These are phyloP conservation scores for Corchorus olitorius DNA, from an alignment of 345 rosid species.

Conservation along the genomic window DNA sequence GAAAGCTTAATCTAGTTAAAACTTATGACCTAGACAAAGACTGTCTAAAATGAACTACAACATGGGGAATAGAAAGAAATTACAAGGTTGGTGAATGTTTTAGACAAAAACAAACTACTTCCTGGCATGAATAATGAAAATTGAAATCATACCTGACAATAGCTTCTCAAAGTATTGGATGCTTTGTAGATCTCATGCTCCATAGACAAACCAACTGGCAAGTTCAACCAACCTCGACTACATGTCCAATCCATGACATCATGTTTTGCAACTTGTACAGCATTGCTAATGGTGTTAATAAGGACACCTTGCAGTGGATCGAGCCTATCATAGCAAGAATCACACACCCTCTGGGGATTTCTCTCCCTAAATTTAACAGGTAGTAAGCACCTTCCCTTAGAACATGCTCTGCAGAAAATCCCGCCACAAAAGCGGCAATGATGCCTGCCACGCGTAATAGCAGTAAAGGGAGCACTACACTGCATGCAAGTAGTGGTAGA, in stretches of 20 bases:
- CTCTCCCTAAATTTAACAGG: constrained; percentile 85
- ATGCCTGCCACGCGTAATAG: constrained; percentile 87
- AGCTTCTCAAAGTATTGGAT: constrained; percentile 74
- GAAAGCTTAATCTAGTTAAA: neutral
- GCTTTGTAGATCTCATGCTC: constrained; percentile 97
- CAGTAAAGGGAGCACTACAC: constrained; percentile 78
- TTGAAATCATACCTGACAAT: constrained; percentile 55
- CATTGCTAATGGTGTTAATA: constrained; percentile 81
- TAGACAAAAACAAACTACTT: neutral
- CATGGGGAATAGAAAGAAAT: neutral
- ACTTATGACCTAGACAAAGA: constrained; percentile 2
- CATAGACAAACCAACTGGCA: constrained; percentile 90
- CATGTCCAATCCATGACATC: constrained; percentile 96
- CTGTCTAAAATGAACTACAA: neutral
- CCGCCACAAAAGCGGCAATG: constrained; percentile 99
- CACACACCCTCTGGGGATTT: constrained; percentile 94
- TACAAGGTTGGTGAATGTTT: neutral
- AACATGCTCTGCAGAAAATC: constrained; percentile 77
- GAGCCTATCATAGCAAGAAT: constrained; percentile 90
- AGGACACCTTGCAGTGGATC: constrained; percentile 90
- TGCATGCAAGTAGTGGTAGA: constrained; percentile 75
- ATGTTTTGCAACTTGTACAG: constrained; percentile 90
- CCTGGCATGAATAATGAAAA: neutral
- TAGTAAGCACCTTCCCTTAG: constrained; percentile 81
- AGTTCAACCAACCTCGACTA: constrained; percentile 89